These are phyloP conservation scores for Didymella glomerata DNA, from an alignment of 2,329 filamentous ascomycete genomes.

Conservation along the genomic window DNA sequence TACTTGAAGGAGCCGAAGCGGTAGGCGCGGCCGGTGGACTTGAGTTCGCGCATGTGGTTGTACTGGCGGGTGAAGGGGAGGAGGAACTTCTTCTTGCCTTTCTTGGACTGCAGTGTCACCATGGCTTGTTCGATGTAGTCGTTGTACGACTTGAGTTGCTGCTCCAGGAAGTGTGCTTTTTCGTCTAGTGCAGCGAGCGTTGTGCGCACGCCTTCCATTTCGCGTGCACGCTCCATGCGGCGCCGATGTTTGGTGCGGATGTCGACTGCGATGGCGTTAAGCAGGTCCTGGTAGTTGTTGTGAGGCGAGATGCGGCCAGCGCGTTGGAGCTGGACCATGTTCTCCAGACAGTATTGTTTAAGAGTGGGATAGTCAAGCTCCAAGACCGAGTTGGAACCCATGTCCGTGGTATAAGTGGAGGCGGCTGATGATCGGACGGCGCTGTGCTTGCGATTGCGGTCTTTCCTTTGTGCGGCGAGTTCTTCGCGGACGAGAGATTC, in stretches of 20 bases:
- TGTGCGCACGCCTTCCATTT: slow-evolving; percentile 82
- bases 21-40: slow-evolving; percentile 89
- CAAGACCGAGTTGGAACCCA: slow-evolving; percentile 65
- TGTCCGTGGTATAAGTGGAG: slow-evolving; percentile 72
- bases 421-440: slow-evolving; percentile 82
- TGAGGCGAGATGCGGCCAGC: slow-evolving; percentile 83
- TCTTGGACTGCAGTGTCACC: slow-evolving; percentile 95
- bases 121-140: slow-evolving; percentile 99
- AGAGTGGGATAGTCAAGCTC: slow-evolving; percentile 94
- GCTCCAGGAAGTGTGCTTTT: slow-evolving; percentile 91
- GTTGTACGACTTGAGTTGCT: slow-evolving; percentile 96
- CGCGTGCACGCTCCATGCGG: slow-evolving; percentile 87
- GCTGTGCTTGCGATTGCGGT: slow-evolving; percentile 60
- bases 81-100: slow-evolving; percentile 92
- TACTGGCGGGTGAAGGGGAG: slow-evolving; percentile 98
- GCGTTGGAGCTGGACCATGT: slow-evolving; percentile 88
- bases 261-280: slow-evolving; percentile 95
- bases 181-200: slow-evolving; percentile 80
- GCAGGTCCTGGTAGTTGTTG: slow-evolving; percentile 96
- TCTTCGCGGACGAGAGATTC: slow-evolving; percentile 81
- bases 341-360: slow-evolving; percentile 92
- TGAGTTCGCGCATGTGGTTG: slow-evolving; percentile 96
- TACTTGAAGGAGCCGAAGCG: slow-evolving; percentile 99
- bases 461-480: slow-evolving; percentile 59
- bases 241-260: slow-evolving; percentile 97